Evolutionary conservation across 768 basidiomycete species (phyloP), one percentile per base, ranked within the genome.

Genomic region (Roridomyces roridus): DNA sequence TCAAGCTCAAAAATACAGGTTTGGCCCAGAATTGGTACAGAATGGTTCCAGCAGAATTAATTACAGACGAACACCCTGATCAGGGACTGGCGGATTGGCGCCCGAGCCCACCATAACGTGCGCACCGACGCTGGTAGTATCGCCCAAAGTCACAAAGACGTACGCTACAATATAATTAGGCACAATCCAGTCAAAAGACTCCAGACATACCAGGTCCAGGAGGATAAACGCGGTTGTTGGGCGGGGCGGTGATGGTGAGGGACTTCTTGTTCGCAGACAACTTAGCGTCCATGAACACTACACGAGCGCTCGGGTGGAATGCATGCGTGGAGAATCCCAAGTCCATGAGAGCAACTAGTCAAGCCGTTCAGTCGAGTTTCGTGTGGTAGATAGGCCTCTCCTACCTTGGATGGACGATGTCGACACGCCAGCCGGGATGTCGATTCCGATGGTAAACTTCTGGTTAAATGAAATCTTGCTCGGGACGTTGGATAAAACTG

Each of bases 261-360:
- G 70, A 69, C 26, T 55, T 71, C 31, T 59, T 59, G 58, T 68
- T 63, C 11, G 53, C 54, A 3, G 68, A 65, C 14, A 73, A 51
- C 2, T 46, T 52, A 11, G 65, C 59, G 31, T 67, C 62, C 69
- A 71, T 65, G 65, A 73, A 73, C 23, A 73, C 71, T n/a, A 71
- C 53, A 18, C 71, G 71, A 1, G 56, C 44, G 26, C 64, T 65
- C 5, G 70, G 68, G 64, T 73, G 71, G 71, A 71, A 71, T 9
- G 71, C 71, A 51, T 73, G 71, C 11, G 59, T 54, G 8, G 71
- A 72, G 55, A 72, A 72, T 18, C 71, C 71, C 8, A 72, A 59
- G 49, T 72, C 71, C 68, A 72, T 70, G 6, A 73, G 59, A 5
- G 69, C 60, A 12, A 70, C 71, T 69, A n/a, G n/a, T n/a, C n/a